Base-by-base conservation (phyloP, 441 rosid genomes). In the Breynia disticha region DNA sequence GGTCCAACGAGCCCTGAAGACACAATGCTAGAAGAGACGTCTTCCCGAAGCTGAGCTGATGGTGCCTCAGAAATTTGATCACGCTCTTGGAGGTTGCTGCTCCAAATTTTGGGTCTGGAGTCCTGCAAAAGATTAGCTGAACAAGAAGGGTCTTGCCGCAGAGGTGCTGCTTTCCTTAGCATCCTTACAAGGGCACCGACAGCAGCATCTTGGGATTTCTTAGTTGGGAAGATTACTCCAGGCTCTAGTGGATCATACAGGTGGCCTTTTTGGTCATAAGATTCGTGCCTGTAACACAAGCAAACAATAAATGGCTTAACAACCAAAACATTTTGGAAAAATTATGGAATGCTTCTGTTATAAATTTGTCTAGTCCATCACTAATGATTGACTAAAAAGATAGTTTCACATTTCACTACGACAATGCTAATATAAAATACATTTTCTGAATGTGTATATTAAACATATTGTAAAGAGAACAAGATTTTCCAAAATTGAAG, bases 121-220 rank as follows among this genome's bases (percentile, higher is more conserved):
- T 69, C 56, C 47, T 67, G 79, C 3, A 77, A 55, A 38, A 75
- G 50, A 48, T 57, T 64, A 17, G 49, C 45, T 11, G 78, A 65
- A 15, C 48, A 41, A 12, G 76, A 64, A 16, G 52, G 38, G 47
- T 75, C 96, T 68, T 82, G 89, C 50, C 73, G 72, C 24, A 88
- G 87, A 42, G 95, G 95, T 16, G 77, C 81, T 51, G 95, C 98
- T 81, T 84, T 88, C 79, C 81, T 73, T 74, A 91, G 76, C 97
- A 91, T 73, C 8, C 19, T 56, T 48, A 91, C 97, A 54, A 91
- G 80, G 22, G 86, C 95, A 67, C 95, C 91, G 56, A 91, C 91
- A 39, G 81, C 95, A 59, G 95, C 98, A 69, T 73, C 95, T 41
- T 77, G 86, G 10, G 97, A 88, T 67, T 78, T 84, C 53, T 67